Percentiles rank a stretch among this genome's conserved stretches.
phyloP scores from a whole-genome alignment of 768 basidiomycete species.

The Russula ochroleuca region DNA sequence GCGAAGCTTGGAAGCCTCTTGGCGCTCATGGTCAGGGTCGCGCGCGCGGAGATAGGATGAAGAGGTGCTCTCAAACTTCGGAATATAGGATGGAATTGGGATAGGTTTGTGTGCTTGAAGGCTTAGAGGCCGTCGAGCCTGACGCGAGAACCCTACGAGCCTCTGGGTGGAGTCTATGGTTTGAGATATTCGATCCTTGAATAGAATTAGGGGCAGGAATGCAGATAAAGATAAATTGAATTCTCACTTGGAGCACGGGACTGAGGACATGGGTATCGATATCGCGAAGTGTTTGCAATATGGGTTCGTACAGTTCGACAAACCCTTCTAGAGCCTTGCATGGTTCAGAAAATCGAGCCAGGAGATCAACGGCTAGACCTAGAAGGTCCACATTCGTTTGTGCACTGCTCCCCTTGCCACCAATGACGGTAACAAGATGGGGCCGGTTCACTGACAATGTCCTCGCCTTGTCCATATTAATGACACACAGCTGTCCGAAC shows the following conservation, averaged over 20 bases:
- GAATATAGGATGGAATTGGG: slow-evolving; percentile 88
- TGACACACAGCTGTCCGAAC: slow-evolving; percentile 44
- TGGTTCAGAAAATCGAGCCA: slow-evolving; percentile 65
- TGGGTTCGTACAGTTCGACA: slow-evolving; percentile 76
- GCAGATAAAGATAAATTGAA: not conserved
- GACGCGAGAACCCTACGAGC: slow-evolving; percentile 66
- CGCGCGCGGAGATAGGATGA: slow-evolving; percentile 74
- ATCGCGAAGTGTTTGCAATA: slow-evolving; percentile 52
- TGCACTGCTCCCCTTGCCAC: slow-evolving; percentile 38
- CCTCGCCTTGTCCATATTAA: slow-evolving; percentile 38
- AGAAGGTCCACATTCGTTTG: slow-evolving; percentile 75
- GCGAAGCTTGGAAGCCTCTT: slow-evolving; percentile 80
- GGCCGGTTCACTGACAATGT: slow-evolving; percentile 42
- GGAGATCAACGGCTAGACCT: slow-evolving; percentile 54
- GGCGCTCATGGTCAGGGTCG: slow-evolving; percentile 91
- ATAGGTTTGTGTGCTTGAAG: slow-evolving; percentile 96
- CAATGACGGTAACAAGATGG: slow-evolving; percentile 45
- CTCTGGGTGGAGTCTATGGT: slow-evolving; percentile 37
- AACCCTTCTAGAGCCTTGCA: slow-evolving; percentile 80
- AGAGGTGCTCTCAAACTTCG: slow-evolving; percentile 80
- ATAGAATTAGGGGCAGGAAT: not conserved
- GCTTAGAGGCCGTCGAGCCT: slow-evolving; percentile 70
- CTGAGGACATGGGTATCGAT: slow-evolving; percentile 47
- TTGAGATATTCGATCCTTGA: slow-evolving; percentile 12
- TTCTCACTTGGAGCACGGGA: slow-evolving; percentile 52